A percentile compares a stretch with the other conserved stretches of the same genome.
Evolutionary conservation across 2,329 filamentous ascomycete species (phyloP).

Genomic region (Stagonosporopsis chrysanthemi): DNA sequence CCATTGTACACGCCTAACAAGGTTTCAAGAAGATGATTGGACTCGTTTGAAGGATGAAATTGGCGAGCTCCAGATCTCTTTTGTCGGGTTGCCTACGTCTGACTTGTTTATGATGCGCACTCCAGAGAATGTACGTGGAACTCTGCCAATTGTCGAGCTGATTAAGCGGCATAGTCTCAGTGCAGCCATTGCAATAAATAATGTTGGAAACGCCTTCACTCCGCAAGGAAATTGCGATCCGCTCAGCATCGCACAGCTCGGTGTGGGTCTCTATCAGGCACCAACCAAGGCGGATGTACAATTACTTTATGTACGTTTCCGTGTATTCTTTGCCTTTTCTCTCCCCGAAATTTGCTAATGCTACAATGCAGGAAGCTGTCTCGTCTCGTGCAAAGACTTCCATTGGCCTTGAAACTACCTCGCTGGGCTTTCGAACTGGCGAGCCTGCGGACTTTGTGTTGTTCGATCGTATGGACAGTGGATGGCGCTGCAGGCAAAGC

Average conservation of each 20-base stretch:
- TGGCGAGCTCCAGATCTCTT: slow-evolving; percentile 65
- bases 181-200: slow-evolving; percentile 71
- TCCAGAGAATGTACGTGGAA: slow-evolving; percentile 61
- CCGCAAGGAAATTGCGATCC: slow-evolving; percentile 74
- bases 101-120: slow-evolving; percentile 76
- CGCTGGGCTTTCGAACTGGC: slow-evolving; percentile 44
- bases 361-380: slow-evolving; percentile 55
- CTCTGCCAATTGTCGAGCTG: slow-evolving; percentile 67
- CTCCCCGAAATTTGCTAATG: slow-evolving; percentile 22
- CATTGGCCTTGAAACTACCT: slow-evolving; percentile 50
- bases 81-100: slow-evolving; percentile 74
- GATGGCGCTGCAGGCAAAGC: slow-evolving; percentile 53
- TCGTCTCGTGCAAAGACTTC: slow-evolving; percentile 53
- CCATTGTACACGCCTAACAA: slow-evolving; percentile 72
- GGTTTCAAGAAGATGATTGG: slow-evolving; percentile 62
- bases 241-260: slow-evolving; percentile 64
- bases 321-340: slow-evolving; percentile 1
- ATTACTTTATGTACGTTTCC: slow-evolving; percentile 61
- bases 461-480: slow-evolving; percentile 47
- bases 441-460: slow-evolving; percentile 55
- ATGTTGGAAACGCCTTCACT: slow-evolving; percentile 78
- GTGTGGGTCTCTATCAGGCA: slow-evolving; percentile 59
- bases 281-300: slow-evolving; percentile 67
- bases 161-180: slow-evolving; percentile 66
- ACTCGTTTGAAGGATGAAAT: slow-evolving; percentile 58